phyloP scores from a whole-genome alignment of 2,329 filamentous ascomycete species.

The Coleophoma crateriformis region DNA sequence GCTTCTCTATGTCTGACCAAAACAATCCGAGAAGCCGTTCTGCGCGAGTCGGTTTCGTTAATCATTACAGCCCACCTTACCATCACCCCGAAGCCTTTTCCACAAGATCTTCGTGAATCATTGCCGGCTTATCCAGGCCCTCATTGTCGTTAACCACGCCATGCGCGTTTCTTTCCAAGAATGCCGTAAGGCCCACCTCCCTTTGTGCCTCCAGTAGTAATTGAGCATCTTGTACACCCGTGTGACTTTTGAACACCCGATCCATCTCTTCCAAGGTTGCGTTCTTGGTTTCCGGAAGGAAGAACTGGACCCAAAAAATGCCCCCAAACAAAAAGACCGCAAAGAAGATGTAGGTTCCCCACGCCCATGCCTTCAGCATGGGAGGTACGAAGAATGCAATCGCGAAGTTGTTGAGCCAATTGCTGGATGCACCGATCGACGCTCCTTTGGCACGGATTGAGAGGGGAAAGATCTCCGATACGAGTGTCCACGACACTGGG shows the following conservation, averaged over 20 bases:
- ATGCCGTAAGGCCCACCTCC: constrained; percentile 17
- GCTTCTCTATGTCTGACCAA: too few species aligned
- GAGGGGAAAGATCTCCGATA: constrained; percentile 33
- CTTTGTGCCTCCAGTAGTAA: constrained; percentile 17
- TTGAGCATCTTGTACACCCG: constrained; percentile 22
- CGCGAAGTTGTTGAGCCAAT: constrained; percentile 41
- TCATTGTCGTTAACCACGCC: too few species aligned
- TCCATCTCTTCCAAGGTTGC: constrained; percentile 50
- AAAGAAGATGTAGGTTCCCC: constrained; percentile 53
- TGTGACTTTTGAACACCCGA: constrained; percentile 37
- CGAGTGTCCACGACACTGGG: constrained; percentile 28
- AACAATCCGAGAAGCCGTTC: too few species aligned
- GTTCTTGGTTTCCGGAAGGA: constrained; percentile 49
- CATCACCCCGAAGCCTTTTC: too few species aligned
- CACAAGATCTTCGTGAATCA: too few species aligned
- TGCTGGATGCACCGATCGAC: constrained; percentile 35
- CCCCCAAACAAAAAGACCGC: constrained; percentile 39
- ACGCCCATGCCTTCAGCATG: constrained; percentile 35
- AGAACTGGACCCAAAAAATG: constrained; percentile 41
- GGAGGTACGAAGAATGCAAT: constrained; percentile 39
- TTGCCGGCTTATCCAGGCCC: too few species aligned
- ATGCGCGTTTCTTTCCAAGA: too few species aligned
- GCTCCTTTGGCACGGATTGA: constrained; percentile 32
- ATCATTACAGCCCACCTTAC: too few species aligned
- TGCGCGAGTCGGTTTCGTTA: too few species aligned